These are phyloP conservation scores for Psidium friedrichsthalianum DNA, from an alignment of 345 rosid species.

Conservation along the genomic window DNA sequence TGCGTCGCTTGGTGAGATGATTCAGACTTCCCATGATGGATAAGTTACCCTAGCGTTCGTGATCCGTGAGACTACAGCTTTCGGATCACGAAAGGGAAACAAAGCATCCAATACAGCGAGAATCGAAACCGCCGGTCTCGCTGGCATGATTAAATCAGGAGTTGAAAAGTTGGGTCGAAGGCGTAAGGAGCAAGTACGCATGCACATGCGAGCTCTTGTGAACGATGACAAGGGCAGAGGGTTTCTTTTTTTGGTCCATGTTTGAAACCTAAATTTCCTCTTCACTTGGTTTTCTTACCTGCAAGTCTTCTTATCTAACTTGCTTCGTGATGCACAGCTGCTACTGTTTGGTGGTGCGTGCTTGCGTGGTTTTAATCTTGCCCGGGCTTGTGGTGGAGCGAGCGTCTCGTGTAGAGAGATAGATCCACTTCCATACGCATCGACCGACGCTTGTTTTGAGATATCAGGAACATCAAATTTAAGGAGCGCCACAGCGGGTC, in stretches of 20 bases:
- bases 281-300: constrained; percentile 2
- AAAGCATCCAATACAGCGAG: background rate
- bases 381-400: no score
- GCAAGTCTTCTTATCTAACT: background rate
- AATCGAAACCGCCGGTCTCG: background rate
- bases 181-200: background rate
- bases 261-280: background rate
- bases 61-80: background rate
- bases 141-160: background rate
- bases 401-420: background rate
- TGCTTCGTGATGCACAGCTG: background rate
- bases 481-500: background rate
- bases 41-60: background rate
- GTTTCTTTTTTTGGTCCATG: background rate
- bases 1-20: background rate
- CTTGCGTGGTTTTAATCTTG: background rate
- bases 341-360: background rate
- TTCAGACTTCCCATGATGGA: background rate
- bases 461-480: background rate
- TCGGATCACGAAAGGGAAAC: background rate
- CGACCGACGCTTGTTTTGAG: background rate
- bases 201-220: background rate
- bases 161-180: background rate
- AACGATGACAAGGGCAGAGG: background rate
- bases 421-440: background rate